These are phyloP conservation scores for Taphrina communis DNA, from an alignment of 1,139 yeast species.

Conservation along the genomic window DNA sequence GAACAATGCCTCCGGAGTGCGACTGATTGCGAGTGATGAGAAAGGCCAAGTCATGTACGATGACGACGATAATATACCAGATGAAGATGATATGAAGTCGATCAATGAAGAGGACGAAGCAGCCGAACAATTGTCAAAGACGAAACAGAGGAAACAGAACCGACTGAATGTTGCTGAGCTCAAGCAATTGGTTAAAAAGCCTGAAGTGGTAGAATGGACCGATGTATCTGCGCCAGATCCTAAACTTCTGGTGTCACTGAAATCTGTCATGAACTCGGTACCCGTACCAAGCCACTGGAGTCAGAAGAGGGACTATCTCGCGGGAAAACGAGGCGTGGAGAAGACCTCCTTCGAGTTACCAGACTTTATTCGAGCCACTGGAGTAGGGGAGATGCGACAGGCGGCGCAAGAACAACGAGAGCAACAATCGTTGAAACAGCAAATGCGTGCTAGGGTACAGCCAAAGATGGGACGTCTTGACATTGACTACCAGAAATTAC, in stretches of 20 bases:
- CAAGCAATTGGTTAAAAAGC: slow-evolving; percentile 65
- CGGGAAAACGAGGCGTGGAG: slow-evolving; percentile 72
- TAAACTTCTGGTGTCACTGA: slow-evolving; percentile 64
- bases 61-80: slow-evolving; percentile 51
- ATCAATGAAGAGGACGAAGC: slow-evolving; percentile 47
- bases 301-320: slow-evolving; percentile 75
- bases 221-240: slow-evolving; percentile 90
- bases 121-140: slow-evolving; percentile 49
- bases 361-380: slow-evolving; percentile 76
- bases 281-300: slow-evolving; percentile 90
- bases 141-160: slow-evolving; percentile 59
- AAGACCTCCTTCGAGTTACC: slow-evolving; percentile 80
- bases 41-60: slow-evolving; percentile 52
- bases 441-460: slow-evolving; percentile 82
- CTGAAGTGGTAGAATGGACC: slow-evolving; percentile 82
- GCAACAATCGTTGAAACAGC: slow-evolving; percentile 69
- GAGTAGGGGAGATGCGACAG: slow-evolving; percentile 85
- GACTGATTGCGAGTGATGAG: slow-evolving; percentile 41
- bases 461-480: slow-evolving; percentile 89
- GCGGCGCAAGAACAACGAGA: slow-evolving; percentile 54
- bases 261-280: slow-evolving; percentile 68
- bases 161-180: slow-evolving; percentile 72
- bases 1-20: neutral
- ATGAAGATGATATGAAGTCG: slow-evolving; percentile 44
- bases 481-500: slow-evolving; percentile 79